Evolutionary conservation across 768 basidiomycete species (phyloP).

Genomic region (Termitomyces sp.): DNA sequence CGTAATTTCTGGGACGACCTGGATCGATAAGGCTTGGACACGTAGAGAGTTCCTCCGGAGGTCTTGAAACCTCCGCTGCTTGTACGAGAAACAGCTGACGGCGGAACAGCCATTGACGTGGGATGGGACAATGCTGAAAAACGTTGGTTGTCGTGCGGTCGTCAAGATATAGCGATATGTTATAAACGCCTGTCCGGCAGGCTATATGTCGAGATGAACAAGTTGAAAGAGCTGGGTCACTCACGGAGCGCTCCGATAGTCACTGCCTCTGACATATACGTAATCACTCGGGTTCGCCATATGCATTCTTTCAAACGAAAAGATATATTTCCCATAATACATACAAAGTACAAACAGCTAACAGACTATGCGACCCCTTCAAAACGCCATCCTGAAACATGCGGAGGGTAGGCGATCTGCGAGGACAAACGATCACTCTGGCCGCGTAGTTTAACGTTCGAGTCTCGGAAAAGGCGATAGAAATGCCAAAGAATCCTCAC

Average conservation of each 20-base stretch:
- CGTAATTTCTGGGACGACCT: slow-evolving; percentile 73
- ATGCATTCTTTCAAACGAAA: too few species aligned
- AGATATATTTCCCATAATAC: neutral
- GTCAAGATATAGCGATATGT: neutral
- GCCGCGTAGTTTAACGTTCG: slow-evolving; percentile 73
- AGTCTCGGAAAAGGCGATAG: slow-evolving; percentile 23
- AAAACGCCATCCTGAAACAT: slow-evolving; percentile 44
- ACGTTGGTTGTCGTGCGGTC: neutral
- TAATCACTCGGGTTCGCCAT: neutral
- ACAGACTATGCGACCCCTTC: slow-evolving; percentile 39
- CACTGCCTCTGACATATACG: neutral
- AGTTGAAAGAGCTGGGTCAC: neutral
- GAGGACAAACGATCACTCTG: slow-evolving; percentile 39
- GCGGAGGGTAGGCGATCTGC: slow-evolving; percentile 60
- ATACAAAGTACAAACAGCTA: neutral
- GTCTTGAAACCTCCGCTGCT: slow-evolving; percentile 48
- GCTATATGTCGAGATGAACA: neutral
- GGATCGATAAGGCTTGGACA: slow-evolving; percentile 76
- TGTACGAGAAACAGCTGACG: slow-evolving; percentile 4
- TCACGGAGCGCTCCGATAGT: neutral
- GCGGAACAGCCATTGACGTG: neutral
- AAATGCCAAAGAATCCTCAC: slow-evolving; percentile 50
- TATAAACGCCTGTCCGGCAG: slow-evolving; percentile 2
- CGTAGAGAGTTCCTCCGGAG: slow-evolving; percentile 64
- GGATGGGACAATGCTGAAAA: slow-evolving; percentile 3